phyloP scores from a whole-genome alignment of 768 basidiomycete species.

The Podaxis sp. region DNA sequence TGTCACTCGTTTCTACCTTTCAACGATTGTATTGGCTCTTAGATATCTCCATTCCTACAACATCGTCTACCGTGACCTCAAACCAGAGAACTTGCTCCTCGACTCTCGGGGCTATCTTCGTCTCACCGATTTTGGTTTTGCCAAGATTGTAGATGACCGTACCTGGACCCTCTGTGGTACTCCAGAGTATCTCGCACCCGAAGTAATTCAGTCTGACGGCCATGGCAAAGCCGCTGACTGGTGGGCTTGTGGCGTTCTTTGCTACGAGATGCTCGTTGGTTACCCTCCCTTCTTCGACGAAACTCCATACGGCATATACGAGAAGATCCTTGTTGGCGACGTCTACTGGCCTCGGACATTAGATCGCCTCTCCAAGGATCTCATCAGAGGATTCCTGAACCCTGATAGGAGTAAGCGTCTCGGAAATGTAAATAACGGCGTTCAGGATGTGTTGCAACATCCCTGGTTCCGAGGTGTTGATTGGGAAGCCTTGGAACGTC shows the following conservation, averaged over 20 bases:
- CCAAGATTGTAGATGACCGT: constrained; percentile 95
- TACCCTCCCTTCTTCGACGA: constrained; percentile 99
- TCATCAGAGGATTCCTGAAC: constrained; percentile 85
- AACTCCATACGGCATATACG: constrained; percentile 97
- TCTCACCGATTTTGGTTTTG: constrained; percentile 97
- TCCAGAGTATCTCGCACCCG: constrained; percentile 95
- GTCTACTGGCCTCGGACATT: constrained; percentile 90
- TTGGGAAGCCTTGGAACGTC: constrained; percentile 82
- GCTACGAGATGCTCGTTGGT: constrained; percentile 98
- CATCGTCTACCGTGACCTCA: constrained; percentile 97
- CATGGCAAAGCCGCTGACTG: constrained; percentile 98
- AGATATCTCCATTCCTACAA: constrained; percentile 94
- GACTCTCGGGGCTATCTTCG: constrained; percentile 92
- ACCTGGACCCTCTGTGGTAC: constrained; percentile 98
- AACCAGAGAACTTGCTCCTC: constrained; percentile 97
- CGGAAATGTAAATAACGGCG: constrained; percentile 90
- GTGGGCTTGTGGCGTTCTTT: constrained; percentile 98
- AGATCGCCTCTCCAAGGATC: constrained; percentile 84
- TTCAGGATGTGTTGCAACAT: constrained; percentile 87
- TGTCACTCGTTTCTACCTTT: constrained; percentile 96
- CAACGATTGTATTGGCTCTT: constrained; percentile 91
- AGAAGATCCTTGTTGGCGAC: constrained; percentile 87
- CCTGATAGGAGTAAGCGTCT: constrained; percentile 89
- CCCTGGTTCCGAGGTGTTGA: constrained; percentile 96
- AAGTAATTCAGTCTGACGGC: constrained; percentile 96